Percentiles rank a stretch among this genome's conserved stretches.
Conservation (phyloP, 805 yeast genomes). For the Ogataea parapolymorpha region DNA sequence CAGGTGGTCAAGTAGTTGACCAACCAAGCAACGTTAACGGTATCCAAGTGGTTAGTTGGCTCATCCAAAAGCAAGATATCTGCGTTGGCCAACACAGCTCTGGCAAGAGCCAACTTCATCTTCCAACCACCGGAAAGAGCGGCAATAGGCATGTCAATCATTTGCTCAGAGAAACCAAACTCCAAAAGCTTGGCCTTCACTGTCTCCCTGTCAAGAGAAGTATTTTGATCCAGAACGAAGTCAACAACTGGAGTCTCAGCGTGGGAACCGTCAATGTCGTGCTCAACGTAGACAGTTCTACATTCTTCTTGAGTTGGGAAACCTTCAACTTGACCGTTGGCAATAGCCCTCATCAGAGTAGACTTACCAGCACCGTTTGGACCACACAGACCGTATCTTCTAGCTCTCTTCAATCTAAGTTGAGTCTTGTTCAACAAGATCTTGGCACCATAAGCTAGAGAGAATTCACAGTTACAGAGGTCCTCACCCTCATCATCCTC, state of each 20-base stretch:
- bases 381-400: slow-evolving; percentile 99
- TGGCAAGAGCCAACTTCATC: slow-evolving; percentile 99
- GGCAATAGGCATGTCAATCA: slow-evolving; percentile 90
- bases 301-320: slow-evolving; percentile 99
- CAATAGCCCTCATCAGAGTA: slow-evolving; percentile 94
- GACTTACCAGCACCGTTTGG: slow-evolving; percentile 99
- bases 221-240: slow-evolving; percentile 75
- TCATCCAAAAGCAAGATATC: slow-evolving; percentile 97
- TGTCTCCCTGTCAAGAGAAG: slow-evolving; percentile 69
- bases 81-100: slow-evolving; percentile 98
- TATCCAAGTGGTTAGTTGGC: slow-evolving; percentile 99
- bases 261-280: slow-evolving; percentile 97
- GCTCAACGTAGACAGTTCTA: slow-evolving; percentile 99
- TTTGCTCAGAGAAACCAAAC: slow-evolving; percentile 91
- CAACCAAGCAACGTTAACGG: slow-evolving; percentile 99
- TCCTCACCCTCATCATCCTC: slow-evolving; percentile 99
- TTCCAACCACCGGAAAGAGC: slow-evolving; percentile 99
- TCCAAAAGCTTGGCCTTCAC: slow-evolving; percentile 76
- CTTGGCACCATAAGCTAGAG: slow-evolving; percentile 99
- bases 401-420: slow-evolving; percentile 96
- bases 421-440: slow-evolving; percentile 99
- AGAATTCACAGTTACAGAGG: slow-evolving; percentile 99
- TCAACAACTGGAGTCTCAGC: slow-evolving; percentile 94
- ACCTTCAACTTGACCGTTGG: slow-evolving; percentile 98
- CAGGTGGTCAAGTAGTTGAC: slow-evolving; percentile 98